A percentile compares a stretch with the other conserved stretches of the same genome.
Evolutionary conservation across 768 basidiomycete genomes (phyloP).

Genomic region (Tylopilus subfusipes): DNA sequence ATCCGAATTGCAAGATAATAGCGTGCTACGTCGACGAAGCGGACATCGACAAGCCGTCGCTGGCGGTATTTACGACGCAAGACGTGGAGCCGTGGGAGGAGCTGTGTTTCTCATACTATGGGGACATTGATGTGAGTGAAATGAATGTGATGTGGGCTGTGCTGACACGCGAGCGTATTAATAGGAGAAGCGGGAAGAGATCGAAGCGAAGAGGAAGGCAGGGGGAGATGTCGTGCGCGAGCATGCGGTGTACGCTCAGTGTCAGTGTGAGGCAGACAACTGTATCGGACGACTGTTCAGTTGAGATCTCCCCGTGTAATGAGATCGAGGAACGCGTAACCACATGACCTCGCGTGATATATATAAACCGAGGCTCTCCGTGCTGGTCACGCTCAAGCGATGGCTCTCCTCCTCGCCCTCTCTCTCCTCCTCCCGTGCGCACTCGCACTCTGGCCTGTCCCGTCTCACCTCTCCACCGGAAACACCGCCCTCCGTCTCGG

Average conservation of each 20-base stretch:
- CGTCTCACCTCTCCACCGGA: conserved; percentile 23
- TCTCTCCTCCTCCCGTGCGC: conserved; percentile 17
- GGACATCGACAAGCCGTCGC: conserved; percentile 62
- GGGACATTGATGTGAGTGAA: conserved; percentile 43
- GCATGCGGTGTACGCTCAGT: conserved; percentile 46
- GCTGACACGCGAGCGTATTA: neutral
- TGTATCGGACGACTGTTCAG: conserved; percentile 43
- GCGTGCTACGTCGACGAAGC: conserved; percentile 78
- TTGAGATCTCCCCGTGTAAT: conserved; percentile 6
- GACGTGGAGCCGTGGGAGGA: conserved; percentile 68
- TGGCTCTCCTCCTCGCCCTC: conserved; percentile 2
- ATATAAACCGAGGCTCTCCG: neutral
- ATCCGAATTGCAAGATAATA: conserved; percentile 75
- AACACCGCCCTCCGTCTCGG: conserved; percentile 23
- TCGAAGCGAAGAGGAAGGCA: neutral
- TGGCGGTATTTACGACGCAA: conserved; percentile 61
- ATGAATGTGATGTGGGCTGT: neutral
- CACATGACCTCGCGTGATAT: too few relatives aligned
- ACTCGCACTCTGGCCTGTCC: conserved; percentile 34
- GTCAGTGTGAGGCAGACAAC: conserved; percentile 49
- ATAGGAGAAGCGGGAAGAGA: conserved; percentile 26
- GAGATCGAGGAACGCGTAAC: too few relatives aligned
- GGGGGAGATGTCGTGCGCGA: conserved; percentile 15
- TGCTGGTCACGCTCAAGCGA: too few relatives aligned
- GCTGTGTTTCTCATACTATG: conserved; percentile 73